These are phyloP conservation scores for Lepidium didymum DNA, from an alignment of 345 rosid species.

Conservation along the genomic window DNA sequence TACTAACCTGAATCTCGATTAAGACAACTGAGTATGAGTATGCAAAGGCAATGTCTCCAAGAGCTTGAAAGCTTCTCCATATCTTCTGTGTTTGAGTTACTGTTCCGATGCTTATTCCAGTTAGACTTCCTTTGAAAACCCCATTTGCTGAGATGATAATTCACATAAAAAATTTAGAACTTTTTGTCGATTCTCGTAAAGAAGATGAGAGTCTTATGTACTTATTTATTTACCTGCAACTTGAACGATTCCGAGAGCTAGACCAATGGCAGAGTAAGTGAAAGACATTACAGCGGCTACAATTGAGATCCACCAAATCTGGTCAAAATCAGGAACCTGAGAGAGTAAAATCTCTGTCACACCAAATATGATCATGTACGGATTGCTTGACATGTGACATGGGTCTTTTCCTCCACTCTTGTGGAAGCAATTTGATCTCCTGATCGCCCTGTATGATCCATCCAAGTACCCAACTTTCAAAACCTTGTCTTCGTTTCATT, in stretches of 20 bases:
- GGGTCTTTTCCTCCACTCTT: constrained; percentile 53
- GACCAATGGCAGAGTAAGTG: constrained; percentile 87
- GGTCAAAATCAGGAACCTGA: constrained; percentile 78
- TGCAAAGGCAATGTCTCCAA: constrained; percentile 84
- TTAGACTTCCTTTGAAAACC: constrained; percentile 55
- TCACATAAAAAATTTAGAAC: neutral
- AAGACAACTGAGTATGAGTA: constrained; percentile 71
- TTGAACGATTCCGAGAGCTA: constrained; percentile 71
- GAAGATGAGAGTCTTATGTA: neutral
- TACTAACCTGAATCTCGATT: constrained; percentile 69
- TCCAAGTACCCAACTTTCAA: neutral
- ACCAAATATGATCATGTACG: constrained; percentile 76
- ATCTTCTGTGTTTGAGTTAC: constrained; percentile 65
- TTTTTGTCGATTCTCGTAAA: neutral
- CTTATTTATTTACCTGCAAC: constrained; percentile 36
- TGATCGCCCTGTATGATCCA: constrained; percentile 54
- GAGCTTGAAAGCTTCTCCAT: constrained; percentile 79
- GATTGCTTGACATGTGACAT: constrained; percentile 58
- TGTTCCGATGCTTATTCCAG: constrained; percentile 62
- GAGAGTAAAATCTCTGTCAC: constrained; percentile 57
- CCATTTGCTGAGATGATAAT: constrained; percentile 36
- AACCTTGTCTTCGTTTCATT: neutral
- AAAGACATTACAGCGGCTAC: constrained; percentile 94
- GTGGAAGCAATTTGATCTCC: constrained; percentile 72
- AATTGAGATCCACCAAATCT: constrained; percentile 85